Evolutionary conservation across 345 rosid genomes (phyloP).

Genomic region (Boechera stricta): DNA sequence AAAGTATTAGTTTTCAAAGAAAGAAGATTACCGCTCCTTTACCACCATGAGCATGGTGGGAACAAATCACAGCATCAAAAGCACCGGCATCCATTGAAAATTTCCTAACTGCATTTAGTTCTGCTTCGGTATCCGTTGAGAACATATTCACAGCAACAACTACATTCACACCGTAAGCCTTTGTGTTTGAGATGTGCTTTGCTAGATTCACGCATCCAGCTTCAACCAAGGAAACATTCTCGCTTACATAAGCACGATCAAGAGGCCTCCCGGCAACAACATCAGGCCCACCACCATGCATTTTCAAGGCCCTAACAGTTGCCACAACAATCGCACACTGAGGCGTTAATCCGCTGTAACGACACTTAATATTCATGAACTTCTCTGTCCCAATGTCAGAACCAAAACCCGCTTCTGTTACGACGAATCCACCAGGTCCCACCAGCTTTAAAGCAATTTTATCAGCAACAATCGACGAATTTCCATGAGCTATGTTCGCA

Average conservation of each 20-base stretch:
- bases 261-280: conserved; percentile 99
- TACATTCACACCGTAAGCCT: conserved; percentile 87
- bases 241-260: conserved; percentile 81
- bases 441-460: conserved; percentile 93
- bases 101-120: conserved; percentile 79
- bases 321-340: conserved; percentile 98
- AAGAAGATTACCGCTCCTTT: conserved; percentile 80
- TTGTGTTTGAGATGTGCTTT: conserved; percentile 87
- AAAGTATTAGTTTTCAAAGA: neutral
- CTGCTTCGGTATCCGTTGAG: conserved; percentile 88
- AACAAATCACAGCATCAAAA: conserved; percentile 86
- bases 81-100: conserved; percentile 93
- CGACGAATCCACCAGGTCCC: conserved; percentile 97
- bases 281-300: conserved; percentile 99
- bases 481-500: conserved; percentile 99
- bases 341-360: conserved; percentile 85
- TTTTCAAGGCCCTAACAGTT: conserved; percentile 94
- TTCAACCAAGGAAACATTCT: conserved; percentile 89
- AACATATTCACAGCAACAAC: conserved; percentile 97
- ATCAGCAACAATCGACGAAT: conserved; percentile 96
- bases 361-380: conserved; percentile 95
- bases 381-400: conserved; percentile 97
- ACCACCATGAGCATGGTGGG: conserved; percentile 98
- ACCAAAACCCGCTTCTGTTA: conserved; percentile 99
- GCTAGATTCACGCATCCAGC: conserved; percentile 95